These are phyloP conservation scores for Xylaria castorea DNA, from an alignment of 495 filamentous ascomycete species.

Conservation along the genomic window DNA sequence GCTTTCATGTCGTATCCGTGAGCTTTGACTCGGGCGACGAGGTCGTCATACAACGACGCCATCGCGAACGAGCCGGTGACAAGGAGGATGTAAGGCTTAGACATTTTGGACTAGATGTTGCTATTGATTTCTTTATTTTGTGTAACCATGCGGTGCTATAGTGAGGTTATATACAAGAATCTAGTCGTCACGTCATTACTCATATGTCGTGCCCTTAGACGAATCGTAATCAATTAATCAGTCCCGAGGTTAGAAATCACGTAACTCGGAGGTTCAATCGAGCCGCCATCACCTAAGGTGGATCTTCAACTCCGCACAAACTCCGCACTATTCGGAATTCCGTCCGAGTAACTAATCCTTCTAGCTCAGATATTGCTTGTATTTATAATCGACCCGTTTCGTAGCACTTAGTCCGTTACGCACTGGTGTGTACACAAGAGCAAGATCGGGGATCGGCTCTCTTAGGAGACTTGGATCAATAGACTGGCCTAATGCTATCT, in stretches of 20 bases:
- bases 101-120: constrained; percentile 29
- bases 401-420: background rate
- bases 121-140: background rate
- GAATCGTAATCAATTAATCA: background rate
- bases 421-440: background rate
- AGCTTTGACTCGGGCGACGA: constrained; percentile 34
- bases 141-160: background rate
- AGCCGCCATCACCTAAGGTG: background rate
- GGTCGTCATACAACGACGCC: constrained; percentile 39
- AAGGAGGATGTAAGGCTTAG: constrained; percentile 48
- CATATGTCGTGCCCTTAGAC: background rate
- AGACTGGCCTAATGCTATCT: background rate
- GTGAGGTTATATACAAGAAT: background rate
- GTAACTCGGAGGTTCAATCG: constrained; percentile 13
- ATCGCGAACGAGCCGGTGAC: constrained; percentile 49
- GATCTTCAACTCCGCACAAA: background rate
- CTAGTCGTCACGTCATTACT: background rate
- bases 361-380: background rate
- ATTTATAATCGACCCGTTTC: background rate
- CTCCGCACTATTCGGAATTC: too few relatives aligned
- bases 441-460: background rate
- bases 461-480: background rate
- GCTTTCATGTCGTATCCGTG: constrained; percentile 40
- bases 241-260: background rate
- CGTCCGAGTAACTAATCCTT: background rate